phyloP scores from a whole-genome alignment of 2,329 filamentous ascomycete genomes.

The Emericellopsis atlantica region DNA sequence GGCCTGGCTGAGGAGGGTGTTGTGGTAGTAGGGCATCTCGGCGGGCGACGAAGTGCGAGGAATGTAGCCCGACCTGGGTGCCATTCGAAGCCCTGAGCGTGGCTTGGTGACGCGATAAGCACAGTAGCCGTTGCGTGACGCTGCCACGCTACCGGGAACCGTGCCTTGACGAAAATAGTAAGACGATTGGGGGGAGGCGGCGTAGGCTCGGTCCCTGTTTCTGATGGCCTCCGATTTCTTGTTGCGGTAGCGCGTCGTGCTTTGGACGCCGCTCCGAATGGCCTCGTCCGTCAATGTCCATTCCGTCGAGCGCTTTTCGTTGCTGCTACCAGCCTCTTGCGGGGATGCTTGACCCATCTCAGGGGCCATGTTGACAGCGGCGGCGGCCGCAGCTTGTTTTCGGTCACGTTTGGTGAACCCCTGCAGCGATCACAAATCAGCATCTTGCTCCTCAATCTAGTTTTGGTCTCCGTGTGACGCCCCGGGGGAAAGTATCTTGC shows the following conservation, averaged over 20 bases:
- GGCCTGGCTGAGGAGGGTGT: background rate
- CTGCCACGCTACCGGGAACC: background rate
- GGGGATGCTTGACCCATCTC: background rate
- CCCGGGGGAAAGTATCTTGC: background rate
- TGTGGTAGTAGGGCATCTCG: background rate
- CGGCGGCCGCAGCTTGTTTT: slow-evolving; percentile 4
- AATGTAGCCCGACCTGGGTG: background rate
- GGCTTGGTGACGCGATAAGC: background rate
- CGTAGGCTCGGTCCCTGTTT: background rate
- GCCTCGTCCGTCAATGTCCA: slow-evolving; percentile 70
- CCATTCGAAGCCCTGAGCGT: background rate
- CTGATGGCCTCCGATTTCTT: background rate
- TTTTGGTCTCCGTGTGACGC: too few relatives aligned
- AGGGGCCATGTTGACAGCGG: background rate
- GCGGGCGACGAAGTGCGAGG: background rate
- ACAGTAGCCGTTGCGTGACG: background rate
- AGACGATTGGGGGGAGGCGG: background rate
- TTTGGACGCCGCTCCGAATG: slow-evolving; percentile 60
- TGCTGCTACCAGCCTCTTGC: slow-evolving; percentile 11
- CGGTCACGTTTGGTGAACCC: slow-evolving; percentile 27
- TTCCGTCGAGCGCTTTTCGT: slow-evolving; percentile 53
- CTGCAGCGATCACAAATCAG: slow-evolving; percentile 9
- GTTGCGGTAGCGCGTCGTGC: slow-evolving; percentile 70
- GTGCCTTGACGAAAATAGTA: background rate
- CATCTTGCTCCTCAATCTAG: background rate